Base-by-base conservation (phyloP, 2,329 filamentous ascomycete genomes). In the Zopfia rhizophila region DNA sequence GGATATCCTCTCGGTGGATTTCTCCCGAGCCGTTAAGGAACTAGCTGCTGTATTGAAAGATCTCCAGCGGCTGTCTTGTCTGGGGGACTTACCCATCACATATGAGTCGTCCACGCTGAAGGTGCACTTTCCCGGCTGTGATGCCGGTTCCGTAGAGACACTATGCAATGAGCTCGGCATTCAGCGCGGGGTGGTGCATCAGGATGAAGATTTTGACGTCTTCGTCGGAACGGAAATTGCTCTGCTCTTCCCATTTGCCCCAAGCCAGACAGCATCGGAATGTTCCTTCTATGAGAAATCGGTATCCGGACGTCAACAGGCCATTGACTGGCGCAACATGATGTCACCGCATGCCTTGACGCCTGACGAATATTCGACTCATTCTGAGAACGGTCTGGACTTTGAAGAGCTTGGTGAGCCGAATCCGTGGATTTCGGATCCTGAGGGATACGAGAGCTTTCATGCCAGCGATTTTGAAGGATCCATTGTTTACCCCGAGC, bases 161-260 rank as follows among this genome's bases (percentile, higher is more conserved):
- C 80, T 99, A 1, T 97, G 92, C 68, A 85, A 90, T 33, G 94
- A 99, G 67, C 81, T 96, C 8, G 89, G 88, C n/a, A 81, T 99
- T 6, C 84, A 87, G 52, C 82, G 91, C 40, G 94, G 94, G 2
- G 76, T 89, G 3, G 82, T 97, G 3, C 77, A 82, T 10, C 88
- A 97, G 74, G 94, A 97, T 55, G 78, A 82, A 22, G 85, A 87
- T 13, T 96, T 96, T 59, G 83, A 90, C 43, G 63, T 72, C 5
- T 83, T 82, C 44, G 79, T 80, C 18, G 91, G 88, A 7, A 84
- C 85, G 1, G 80, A 88, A 2, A 81, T 94, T 55, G 90, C 91
- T 4, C 79, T 97, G 14, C 81, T 86, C 30, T 97, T 96, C 61
- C 93, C 93, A 1, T 96, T 91, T 62, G 92, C 92, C 1, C 89